Conservation (phyloP, 495 filamentous ascomycete species). For the Hyaloscypha finlandica region DNA sequence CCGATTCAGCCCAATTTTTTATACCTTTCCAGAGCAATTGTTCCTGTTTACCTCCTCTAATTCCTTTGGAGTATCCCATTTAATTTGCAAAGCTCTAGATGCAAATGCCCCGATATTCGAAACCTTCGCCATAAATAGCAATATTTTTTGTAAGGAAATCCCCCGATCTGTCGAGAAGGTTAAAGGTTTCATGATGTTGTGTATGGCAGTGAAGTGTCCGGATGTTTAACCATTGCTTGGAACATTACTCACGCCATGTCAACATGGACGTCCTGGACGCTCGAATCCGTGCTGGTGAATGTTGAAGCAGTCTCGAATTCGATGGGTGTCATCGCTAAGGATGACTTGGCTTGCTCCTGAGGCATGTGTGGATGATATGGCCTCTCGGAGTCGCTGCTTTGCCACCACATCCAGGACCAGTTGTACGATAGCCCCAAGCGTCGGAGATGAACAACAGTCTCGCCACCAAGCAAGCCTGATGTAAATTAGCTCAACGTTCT, state of each 20-base stretch:
- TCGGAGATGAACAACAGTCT: neutral
- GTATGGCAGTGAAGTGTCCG: neutral
- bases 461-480: conserved; percentile 3
- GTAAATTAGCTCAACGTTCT: neutral
- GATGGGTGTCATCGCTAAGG: neutral
- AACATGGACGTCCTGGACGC: neutral
- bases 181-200: neutral
- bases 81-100: neutral
- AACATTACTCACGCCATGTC: neutral
- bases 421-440: neutral
- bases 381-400: neutral
- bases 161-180: neutral
- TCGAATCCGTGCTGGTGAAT: neutral
- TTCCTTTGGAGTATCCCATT: neutral
- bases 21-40: neutral
- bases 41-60: neutral
- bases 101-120: conserved; percentile 1
- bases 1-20: too few species aligned
- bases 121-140: conserved; percentile 7
- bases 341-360: neutral
- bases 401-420: neutral
- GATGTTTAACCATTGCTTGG: neutral
- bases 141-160: conserved; percentile 5
- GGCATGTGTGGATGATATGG: neutral
- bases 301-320: neutral